phyloP scores from a whole-genome alignment of 108 stramenopile species.

The Bacterosira constricta region DNA sequence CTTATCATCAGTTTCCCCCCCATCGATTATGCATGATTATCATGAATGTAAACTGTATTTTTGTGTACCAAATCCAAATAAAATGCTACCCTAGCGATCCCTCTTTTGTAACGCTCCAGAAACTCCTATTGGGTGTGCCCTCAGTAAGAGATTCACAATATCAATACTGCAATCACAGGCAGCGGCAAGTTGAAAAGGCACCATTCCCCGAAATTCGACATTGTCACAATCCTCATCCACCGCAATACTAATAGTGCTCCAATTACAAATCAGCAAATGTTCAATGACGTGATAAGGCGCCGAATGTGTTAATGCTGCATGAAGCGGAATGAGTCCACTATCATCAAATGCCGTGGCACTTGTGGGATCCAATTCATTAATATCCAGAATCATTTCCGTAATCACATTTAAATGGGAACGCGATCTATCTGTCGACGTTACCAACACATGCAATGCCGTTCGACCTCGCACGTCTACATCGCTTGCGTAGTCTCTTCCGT shows the following conservation, averaged over 20 bases:
- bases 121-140: too few species aligned
- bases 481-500: background rate
- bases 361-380: background rate
- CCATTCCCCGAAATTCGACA: slow-evolving; percentile 1
- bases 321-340: slow-evolving; percentile 23
- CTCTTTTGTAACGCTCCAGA: too few species aligned
- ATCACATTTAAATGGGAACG: background rate
- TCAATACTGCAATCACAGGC: background rate
- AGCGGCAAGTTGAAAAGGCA: slow-evolving; percentile 18
- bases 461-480: background rate
- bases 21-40: too few species aligned
- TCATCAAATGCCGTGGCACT: slow-evolving; percentile 5
- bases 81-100: too few species aligned
- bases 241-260: background rate
- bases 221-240: background rate
- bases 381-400: background rate
- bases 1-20: too few species aligned
- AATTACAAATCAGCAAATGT: slow-evolving; percentile 3
- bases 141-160: background rate
- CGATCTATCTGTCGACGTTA: background rate
- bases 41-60: too few species aligned
- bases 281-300: background rate
- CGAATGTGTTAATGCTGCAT: slow-evolving; percentile 11
- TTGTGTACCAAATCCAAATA: too few species aligned
- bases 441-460: slow-evolving; percentile 9